Evolutionary conservation across 2,329 filamentous ascomycete species (phyloP).

Genomic region (Hypoxylon sp.): DNA sequence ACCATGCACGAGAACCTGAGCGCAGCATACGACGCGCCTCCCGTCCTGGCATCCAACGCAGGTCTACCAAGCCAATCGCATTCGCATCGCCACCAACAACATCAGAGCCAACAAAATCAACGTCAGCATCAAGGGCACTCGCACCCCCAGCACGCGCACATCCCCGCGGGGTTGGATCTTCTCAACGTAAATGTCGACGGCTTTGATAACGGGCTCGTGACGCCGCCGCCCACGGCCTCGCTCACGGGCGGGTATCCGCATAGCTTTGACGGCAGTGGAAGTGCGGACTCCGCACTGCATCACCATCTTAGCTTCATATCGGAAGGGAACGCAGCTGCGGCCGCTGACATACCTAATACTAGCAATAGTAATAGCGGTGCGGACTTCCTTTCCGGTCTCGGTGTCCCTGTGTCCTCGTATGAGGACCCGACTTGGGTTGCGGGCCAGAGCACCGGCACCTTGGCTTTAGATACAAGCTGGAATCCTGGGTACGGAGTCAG

Average conservation of each 20-base stretch:
- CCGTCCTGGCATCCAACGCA: constrained; percentile 29
- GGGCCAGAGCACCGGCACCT: constrained; percentile 6
- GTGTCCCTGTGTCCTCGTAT: constrained; percentile 41
- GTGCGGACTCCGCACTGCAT: constrained; percentile 45
- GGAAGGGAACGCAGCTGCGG: constrained; percentile 52
- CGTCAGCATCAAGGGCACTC: neutral
- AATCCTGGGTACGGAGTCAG: constrained; percentile 32
- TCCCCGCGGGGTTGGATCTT: constrained; percentile 54
- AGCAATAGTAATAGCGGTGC: constrained; percentile 37
- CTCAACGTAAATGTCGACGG: constrained; percentile 58
- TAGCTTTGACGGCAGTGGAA: constrained; percentile 58
- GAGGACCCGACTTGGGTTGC: constrained; percentile 26
- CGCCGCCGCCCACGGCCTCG: constrained; percentile 69
- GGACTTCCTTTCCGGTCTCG: constrained; percentile 53
- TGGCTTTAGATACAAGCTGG: constrained; percentile 26
- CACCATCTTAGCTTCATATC: constrained; percentile 59
- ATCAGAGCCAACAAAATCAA: neutral
- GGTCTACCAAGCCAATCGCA: constrained; percentile 37
- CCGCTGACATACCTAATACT: constrained; percentile 46
- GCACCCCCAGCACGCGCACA: constrained; percentile 35
- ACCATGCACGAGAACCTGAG: constrained; percentile 72
- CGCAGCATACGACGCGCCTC: constrained; percentile 62
- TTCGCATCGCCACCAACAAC: constrained; percentile 39
- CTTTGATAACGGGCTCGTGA: constrained; percentile 68
- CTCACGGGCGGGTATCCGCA: constrained; percentile 63